These are phyloP conservation scores for Fennellomyces sp. DNA, from an alignment of 371 early-diverging fungal species.

Conservation along the genomic window DNA sequence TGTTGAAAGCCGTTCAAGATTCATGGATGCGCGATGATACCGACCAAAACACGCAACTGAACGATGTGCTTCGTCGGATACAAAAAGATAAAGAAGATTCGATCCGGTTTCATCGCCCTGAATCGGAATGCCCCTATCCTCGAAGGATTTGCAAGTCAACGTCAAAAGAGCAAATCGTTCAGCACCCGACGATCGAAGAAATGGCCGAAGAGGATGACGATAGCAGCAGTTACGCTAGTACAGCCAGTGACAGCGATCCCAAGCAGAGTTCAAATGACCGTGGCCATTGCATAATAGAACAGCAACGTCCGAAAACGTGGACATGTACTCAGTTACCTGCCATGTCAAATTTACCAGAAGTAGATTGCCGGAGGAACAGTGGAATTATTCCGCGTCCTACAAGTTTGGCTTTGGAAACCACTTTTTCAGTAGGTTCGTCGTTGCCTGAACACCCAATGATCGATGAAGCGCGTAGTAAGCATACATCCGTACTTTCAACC, in stretches of 20 bases:
- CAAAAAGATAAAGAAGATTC: background rate
- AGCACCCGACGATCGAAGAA: background rate
- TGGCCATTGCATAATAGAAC: too few species aligned
- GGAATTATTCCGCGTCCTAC: too few species aligned
- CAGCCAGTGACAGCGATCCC: background rate
- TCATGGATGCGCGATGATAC: background rate
- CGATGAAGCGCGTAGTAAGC: background rate
- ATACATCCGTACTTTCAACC: background rate
- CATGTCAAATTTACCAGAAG: background rate
- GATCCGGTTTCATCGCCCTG: too few species aligned
- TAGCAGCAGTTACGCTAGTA: background rate
- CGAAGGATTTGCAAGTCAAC: too few species aligned
- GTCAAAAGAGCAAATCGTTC: background rate
- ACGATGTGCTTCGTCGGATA: background rate
- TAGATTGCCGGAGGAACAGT: background rate
- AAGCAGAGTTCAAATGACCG: too few species aligned
- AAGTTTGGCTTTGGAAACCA: too few species aligned
- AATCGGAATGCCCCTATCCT: too few species aligned
- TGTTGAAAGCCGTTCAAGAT: conserved; percentile 6
- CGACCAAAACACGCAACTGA: background rate
- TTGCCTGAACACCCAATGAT: background rate
- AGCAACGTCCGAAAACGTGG: background rate
- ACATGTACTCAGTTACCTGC: background rate
- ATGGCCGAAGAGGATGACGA: background rate
- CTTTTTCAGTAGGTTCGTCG: background rate